Evolutionary conservation across 2,329 filamentous ascomycete genomes (phyloP).

Genomic region (Aspergillus vadensis): DNA sequence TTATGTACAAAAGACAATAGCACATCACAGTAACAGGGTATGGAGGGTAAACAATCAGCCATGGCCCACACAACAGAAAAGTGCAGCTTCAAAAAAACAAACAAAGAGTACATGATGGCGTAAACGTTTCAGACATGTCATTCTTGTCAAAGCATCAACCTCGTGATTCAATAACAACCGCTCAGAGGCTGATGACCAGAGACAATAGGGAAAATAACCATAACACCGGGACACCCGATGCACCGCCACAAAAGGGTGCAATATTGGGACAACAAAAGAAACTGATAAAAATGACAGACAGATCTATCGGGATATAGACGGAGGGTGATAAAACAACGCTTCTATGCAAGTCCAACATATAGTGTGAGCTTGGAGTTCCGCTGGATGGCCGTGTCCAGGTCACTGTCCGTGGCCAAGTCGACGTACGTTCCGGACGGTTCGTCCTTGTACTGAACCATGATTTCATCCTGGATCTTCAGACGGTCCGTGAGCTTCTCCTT

Average conservation of each 20-base stretch:
- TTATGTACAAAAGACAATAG: constrained; percentile 37
- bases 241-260: constrained; percentile 10
- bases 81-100: constrained; percentile 14
- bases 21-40: constrained; percentile 23
- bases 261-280: not conserved
- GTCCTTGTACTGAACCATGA: constrained; percentile 83
- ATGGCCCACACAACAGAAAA: constrained; percentile 18
- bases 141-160: constrained; percentile 35
- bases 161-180: constrained; percentile 27
- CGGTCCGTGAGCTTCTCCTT: constrained; percentile 83
- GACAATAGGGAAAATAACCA: constrained; percentile 19
- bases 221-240: constrained; percentile 22
- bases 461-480: constrained; percentile 74
- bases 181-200: constrained; percentile 25
- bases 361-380: constrained; percentile 86
- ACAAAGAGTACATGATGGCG: constrained; percentile 34
- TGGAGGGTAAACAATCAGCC: constrained; percentile 21
- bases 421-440: constrained; percentile 75
- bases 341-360: constrained; percentile 55
- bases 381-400: constrained; percentile 77
- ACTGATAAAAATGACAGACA: constrained; percentile 13
- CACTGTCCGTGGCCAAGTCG: constrained; percentile 74
- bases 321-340: constrained; percentile 2
- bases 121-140: constrained; percentile 35
- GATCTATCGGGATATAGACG: constrained; percentile 17